phyloP scores from a whole-genome alignment of 495 filamentous ascomycete species.

The Aspergillus cavernicola region DNA sequence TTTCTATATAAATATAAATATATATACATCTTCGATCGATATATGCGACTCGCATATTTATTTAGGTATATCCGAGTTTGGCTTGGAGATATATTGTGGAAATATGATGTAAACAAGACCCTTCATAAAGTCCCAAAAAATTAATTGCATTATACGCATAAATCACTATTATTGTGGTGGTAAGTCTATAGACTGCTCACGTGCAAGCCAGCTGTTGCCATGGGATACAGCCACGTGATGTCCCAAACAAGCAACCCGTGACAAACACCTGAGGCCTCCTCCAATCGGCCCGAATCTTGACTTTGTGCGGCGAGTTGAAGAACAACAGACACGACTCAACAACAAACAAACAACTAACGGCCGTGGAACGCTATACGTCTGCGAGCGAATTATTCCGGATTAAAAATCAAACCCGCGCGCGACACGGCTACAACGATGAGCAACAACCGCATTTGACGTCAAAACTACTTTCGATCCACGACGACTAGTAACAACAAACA shows the following conservation, averaged over 20 bases:
- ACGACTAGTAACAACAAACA: no score
- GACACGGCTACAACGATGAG: conserved; percentile 9
- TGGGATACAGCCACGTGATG: conserved; percentile 10
- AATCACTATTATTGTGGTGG: no score
- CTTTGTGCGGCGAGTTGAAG: conserved; percentile 3
- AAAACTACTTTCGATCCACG: no score
- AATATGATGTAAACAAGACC: no score
- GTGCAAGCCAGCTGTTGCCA: conserved; percentile 9
- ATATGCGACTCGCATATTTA: neutral
- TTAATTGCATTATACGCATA: no score
- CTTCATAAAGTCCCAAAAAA: no score
- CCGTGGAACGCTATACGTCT: neutral
- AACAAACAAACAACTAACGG: conserved; percentile 4
- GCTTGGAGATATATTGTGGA: no score
- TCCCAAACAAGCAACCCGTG: conserved; percentile 12
- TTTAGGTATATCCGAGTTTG: no score
- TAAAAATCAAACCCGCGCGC: no score
- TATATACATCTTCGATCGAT: neutral
- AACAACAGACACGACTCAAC: conserved; percentile 7
- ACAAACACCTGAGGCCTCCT: conserved; percentile 10
- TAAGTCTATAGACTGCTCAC: no score
- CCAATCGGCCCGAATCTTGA: conserved; percentile 4
- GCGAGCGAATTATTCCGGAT: no score
- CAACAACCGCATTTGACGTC: neutral
- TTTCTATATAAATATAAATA: neutral